Percentiles rank a stretch among this genome's conserved stretches.
Conservation (phyloP, 257 asterid species). For the Euphrasia confusa region DNA sequence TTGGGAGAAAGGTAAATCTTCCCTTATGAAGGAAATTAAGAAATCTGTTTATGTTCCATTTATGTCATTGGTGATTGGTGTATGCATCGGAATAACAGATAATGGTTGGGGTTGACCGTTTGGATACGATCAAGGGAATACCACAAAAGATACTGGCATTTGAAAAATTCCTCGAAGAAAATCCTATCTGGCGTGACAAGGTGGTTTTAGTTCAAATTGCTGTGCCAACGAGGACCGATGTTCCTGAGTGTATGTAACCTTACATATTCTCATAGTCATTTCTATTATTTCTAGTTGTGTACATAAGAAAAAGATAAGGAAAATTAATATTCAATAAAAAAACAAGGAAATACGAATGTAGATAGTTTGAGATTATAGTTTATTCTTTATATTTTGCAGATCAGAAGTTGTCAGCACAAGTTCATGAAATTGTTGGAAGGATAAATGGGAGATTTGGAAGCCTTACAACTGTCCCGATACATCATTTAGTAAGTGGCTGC, state of each 20-base stretch:
- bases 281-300: conserved; percentile 5
- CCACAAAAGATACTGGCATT: conserved; percentile 93
- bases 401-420: conserved; percentile 84
- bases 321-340: not conserved
- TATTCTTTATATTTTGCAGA: conserved; percentile 42
- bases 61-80: not conserved
- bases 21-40: not conserved
- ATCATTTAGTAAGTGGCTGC: conserved; percentile 68
- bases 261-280: conserved; percentile 12
- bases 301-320: not conserved
- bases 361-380: conserved; percentile 7
- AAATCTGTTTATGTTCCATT: not conserved
- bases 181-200: conserved; percentile 81
- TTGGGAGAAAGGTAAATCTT: conserved; percentile 68
- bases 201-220: conserved; percentile 91
- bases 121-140: conserved; percentile 91
- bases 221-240: conserved; percentile 94
- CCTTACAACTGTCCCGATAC: conserved; percentile 79
- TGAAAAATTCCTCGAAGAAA: conserved; percentile 95
- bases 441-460: conserved; percentile 92
- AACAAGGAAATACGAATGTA: not conserved
- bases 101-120: conserved; percentile 91
- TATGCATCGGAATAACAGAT: conserved; percentile 42
- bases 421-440: conserved; percentile 97
- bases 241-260: conserved; percentile 83